Base-by-base conservation (phyloP, 305 asterid species). In the Fraxinus latifolia region DNA sequence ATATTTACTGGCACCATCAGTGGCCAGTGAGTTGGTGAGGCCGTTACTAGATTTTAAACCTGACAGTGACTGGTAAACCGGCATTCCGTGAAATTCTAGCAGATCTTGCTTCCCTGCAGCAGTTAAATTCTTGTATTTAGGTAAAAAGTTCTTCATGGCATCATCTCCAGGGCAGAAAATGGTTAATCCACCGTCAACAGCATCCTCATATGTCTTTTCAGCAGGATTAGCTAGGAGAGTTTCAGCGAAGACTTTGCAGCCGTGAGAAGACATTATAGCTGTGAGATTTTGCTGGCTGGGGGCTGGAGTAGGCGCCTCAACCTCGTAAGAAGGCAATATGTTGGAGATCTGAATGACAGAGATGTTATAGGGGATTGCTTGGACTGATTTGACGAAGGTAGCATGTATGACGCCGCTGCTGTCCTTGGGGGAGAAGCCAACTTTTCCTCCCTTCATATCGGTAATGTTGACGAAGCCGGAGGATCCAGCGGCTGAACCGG, bases 131-230 rank as follows among this genome's bases (percentile, higher is more conserved):
- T 88, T 93, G 80, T 29, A 94, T 37, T 87, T 90, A 0, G 99
- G 98, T 74, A 87, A 77, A 68, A 90, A 91, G 0, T 42, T 79
- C 82, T 91, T 96, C 95, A 96, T 92, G 0, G 95, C 97, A 62
- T 88, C 97, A 75, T 96, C 99, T 0, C 91, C 86, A 0, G 99
- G 98, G 85, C 99, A 96, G 71, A 96, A 94, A 4, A 96, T 83
- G 0, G 98, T 93, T n/a, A 96, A 75, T 65, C 99, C 99, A 42
- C 98, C 91, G 34, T 75, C 83, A 0, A 89, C 34, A 21, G 88
- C 94, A 78, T 79, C 87, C 8, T 85, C 89, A 21, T 84, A 96
- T 1, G 97, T 96, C 25, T 84, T 23, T 70, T 85, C 83, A 17
- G 99, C 99, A 0, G 93, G 92, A 76, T 82, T 90, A 11, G 84